Percentiles rank a stretch among this genome's conserved stretches.
phyloP scores from a whole-genome alignment of 2,329 filamentous ascomycete species.

The Pseudogymnoascus sp. region DNA sequence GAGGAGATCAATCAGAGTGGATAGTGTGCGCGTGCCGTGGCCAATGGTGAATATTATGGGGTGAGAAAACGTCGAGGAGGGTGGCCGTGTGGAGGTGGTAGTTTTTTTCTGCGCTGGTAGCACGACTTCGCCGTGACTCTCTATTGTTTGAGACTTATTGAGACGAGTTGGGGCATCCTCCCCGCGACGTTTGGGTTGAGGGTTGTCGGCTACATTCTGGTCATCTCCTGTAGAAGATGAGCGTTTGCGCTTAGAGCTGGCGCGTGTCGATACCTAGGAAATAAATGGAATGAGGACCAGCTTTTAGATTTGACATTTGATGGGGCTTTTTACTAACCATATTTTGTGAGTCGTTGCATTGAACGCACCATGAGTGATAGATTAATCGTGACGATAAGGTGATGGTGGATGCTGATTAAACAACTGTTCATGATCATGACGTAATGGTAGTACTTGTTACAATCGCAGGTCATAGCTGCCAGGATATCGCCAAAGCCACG shows the following conservation, averaged over 20 bases:
- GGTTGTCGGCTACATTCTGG: background rate
- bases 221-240: background rate
- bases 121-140: background rate
- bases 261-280: conserved; percentile 1
- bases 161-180: background rate
- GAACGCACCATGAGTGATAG: background rate
- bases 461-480: too few species aligned
- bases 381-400: background rate
- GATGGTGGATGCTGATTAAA: background rate
- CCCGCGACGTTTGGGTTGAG: background rate
- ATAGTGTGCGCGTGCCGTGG: conserved; percentile 13
- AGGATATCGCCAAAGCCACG: too few species aligned
- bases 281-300: background rate
- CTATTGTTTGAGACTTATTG: background rate
- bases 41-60: conserved; percentile 15
- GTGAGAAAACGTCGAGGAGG: background rate
- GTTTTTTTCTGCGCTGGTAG: background rate
- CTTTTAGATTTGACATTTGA: background rate
- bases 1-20: conserved; percentile 12
- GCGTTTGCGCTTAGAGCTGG: conserved; percentile 2
- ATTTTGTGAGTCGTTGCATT: background rate
- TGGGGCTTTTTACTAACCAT: background rate
- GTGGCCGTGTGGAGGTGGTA: background rate
- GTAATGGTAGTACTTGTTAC: background rate
- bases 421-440: background rate